Percentiles rank a stretch among this genome's conserved stretches.
These are phyloP conservation scores for Podila verticillata DNA, from an alignment of 192 early-diverging fungal species.

Conservation along the genomic window DNA sequence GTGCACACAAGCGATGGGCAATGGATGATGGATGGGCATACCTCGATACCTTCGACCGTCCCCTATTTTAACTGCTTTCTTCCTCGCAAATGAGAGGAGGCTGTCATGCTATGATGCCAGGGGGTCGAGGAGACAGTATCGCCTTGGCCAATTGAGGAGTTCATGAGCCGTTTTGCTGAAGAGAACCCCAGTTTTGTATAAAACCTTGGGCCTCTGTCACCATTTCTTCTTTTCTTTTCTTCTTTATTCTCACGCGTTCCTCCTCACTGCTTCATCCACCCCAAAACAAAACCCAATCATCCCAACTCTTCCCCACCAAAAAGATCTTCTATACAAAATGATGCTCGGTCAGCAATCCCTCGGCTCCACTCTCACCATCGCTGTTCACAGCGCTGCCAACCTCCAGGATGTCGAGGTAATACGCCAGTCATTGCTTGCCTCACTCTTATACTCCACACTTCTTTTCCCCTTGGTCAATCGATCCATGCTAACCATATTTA, in stretches of 20 bases:
- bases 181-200: not conserved
- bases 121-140: no score
- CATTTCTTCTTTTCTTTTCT: not conserved
- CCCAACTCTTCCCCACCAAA: not conserved
- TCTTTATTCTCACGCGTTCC: not conserved
- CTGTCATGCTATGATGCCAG: no score
- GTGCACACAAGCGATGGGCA: no score
- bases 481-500: no score
- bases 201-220: not conserved
- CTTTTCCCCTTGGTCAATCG: no score
- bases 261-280: not conserved
- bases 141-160: no score
- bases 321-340: not conserved
- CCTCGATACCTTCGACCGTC: no score
- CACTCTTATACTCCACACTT: not conserved
- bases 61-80: no score
- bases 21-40: no score
- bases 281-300: not conserved
- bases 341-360: conserved; percentile 20
- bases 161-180: no score
- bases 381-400: conserved; percentile 42
- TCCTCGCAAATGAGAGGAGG: no score
- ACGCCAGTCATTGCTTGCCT: not conserved
- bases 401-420: conserved; percentile 52
- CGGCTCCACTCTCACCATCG: conserved; percentile 42